Evolutionary conservation across 2,329 filamentous ascomycete species (phyloP), one percentile per base, ranked within the genome.

Genomic region (Neoscytalidium dimidiatum): DNA sequence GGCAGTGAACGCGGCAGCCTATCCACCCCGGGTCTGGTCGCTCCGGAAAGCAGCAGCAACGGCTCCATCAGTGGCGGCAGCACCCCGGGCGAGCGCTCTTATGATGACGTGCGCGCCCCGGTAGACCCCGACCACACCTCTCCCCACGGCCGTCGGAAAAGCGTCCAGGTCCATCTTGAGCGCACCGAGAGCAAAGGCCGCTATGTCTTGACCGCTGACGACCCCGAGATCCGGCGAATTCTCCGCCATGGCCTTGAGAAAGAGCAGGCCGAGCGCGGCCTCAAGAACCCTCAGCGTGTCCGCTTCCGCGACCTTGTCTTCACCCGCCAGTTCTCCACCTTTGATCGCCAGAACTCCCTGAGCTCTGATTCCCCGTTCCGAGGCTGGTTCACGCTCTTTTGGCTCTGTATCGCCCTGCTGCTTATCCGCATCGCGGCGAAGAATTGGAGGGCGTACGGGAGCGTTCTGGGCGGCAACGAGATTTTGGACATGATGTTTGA

Each of bases 321-420:
- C 72, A 92, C 89, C 0, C 82, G 86, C 26, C 88, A 89, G 67
- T 91, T 92, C 71, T 91, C 89, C 5, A 84, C 88, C 0, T 93
- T 94, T 74, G 91, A 94, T 75, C 83, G 88, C 11, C 87, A 91
- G 68, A 93, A 92, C 71, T 82, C 84, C 4, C 79, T 80, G 1
- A 85, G 86, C 1, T 83, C 85, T 3, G 87, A 88, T 53, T 92
- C 88, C 46, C 88, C 88, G 0, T 94, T 93, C 70, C 87, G 90
- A 73, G 91, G 91, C 31, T 94, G 94, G 79, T 93, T 91, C 71
- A 91, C 88, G 0, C 80, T 94, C 0, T 92, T 92, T 75, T 94
- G 91, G 90, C 84, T 92, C 52, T 83, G 84, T 8, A 87, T 92
- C 67, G 83, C 85, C 6, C 74, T 93, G 48, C 84, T 90, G 69